These are phyloP conservation scores for Mediolabrus comicus DNA, from an alignment of 108 stramenopile species.

Conservation along the genomic window DNA sequence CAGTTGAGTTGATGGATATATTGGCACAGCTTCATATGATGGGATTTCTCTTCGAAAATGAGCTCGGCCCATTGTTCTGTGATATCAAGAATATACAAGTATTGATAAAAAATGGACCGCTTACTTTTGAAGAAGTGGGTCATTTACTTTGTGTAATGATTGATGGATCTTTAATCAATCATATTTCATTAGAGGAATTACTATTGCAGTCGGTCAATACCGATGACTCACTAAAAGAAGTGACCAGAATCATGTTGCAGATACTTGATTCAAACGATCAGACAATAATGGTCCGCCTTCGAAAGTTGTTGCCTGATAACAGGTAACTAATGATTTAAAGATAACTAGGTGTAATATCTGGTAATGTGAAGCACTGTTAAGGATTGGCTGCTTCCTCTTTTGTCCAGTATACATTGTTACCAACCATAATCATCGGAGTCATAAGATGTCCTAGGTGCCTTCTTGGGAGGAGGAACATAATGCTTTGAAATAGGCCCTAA, in stretches of 20 bases:
- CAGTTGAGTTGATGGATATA: conserved; percentile 16
- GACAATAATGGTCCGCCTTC: background rate
- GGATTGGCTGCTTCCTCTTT: too few relatives aligned
- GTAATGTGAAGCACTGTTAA: too few relatives aligned
- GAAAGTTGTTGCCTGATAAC: background rate
- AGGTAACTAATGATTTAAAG: background rate
- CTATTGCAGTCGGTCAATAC: background rate
- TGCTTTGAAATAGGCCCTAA: conserved; percentile 15
- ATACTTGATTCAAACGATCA: background rate
- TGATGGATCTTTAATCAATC: conserved; percentile 20
- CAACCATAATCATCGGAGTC: background rate
- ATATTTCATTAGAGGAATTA: conserved; percentile 6
- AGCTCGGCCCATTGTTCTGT: conserved; percentile 15
- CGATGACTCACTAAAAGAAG: background rate
- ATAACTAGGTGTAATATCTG: too few relatives aligned
- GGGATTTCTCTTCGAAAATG: conserved; percentile 11
- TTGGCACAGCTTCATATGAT: conserved; percentile 21
- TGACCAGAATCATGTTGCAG: background rate
- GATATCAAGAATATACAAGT: conserved; percentile 7
- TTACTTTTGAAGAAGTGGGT: background rate
- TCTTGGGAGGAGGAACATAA: conserved; percentile 1
- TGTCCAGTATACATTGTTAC: too few relatives aligned
- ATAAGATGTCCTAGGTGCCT: background rate
- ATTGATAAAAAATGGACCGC: conserved; percentile 4
- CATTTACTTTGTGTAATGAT: conserved; percentile 19